Evolutionary conservation across 2,329 filamentous ascomycete species (phyloP).

Genomic region (Trichoderma koningiopsis): DNA sequence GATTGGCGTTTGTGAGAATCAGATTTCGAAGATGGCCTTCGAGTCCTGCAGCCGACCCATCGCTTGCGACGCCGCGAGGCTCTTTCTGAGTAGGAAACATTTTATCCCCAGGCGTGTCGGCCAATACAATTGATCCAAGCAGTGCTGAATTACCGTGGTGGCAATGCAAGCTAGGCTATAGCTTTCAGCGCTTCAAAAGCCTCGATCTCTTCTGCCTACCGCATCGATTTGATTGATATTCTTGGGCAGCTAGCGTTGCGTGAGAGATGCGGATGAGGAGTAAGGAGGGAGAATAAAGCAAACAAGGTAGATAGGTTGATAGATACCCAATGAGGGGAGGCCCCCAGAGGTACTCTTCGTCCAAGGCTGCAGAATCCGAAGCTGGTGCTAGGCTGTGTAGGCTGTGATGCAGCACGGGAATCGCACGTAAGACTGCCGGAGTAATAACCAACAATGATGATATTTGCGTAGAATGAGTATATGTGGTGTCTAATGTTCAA

Average conservation of each 20-base stretch:
- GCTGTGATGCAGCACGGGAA: background rate
- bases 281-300: background rate
- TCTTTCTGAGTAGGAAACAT: constrained; percentile 14
- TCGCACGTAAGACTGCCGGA: background rate
- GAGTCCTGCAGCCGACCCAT: constrained; percentile 37
- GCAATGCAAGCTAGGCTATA: background rate
- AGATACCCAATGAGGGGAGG: background rate
- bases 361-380: background rate
- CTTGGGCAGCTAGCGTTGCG: background rate
- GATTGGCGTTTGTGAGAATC: constrained; percentile 56
- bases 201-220: background rate
- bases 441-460: background rate
- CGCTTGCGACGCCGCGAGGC: background rate
- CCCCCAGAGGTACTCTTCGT: background rate
- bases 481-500: background rate
- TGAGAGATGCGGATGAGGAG: background rate
- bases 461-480: background rate
- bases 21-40: constrained; percentile 62
- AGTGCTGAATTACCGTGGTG: background rate
- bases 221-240: background rate
- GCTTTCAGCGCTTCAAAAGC: background rate
- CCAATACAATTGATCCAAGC: background rate
- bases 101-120: background rate
- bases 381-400: background rate
- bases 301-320: background rate